These are phyloP conservation scores for Debaryomyces sp. DNA, from an alignment of 1,139 yeast genomes.

Conservation along the genomic window DNA sequence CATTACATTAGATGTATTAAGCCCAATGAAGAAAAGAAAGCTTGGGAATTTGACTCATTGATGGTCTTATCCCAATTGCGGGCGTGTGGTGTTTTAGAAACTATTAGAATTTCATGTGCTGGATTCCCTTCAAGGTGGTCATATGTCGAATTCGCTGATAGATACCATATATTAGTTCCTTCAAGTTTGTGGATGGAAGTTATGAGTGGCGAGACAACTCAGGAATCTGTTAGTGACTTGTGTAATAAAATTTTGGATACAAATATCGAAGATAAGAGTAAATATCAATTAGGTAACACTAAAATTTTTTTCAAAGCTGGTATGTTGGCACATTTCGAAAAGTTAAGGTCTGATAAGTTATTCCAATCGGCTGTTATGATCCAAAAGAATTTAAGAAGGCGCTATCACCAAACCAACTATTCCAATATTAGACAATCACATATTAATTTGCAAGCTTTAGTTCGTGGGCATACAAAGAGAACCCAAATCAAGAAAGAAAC, in stretches of 20 bases:
- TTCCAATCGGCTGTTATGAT: constrained; percentile 78
- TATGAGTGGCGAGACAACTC: constrained; percentile 56
- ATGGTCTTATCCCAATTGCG: constrained; percentile 95
- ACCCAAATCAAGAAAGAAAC: constrained; percentile 56
- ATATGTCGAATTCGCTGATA: constrained; percentile 87
- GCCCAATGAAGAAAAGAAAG: constrained; percentile 90
- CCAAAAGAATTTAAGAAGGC: constrained; percentile 81
- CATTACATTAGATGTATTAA: constrained; percentile 97
- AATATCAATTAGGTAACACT: constrained; percentile 85
- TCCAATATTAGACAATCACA: constrained; percentile 58
- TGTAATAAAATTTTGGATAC: constrained; percentile 68
- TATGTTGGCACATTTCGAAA: constrained; percentile 89
- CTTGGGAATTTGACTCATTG: constrained; percentile 95
- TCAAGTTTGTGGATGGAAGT: constrained; percentile 71
- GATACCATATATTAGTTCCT: constrained; percentile 81
- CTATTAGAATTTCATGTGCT: constrained; percentile 94
- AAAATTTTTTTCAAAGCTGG: constrained; percentile 97
- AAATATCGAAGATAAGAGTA: constrained; percentile 63
- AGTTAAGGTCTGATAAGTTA: constrained; percentile 77
- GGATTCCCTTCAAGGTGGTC: constrained; percentile 98
- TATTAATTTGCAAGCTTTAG: constrained; percentile 57
- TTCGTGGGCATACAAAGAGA: constrained; percentile 69
- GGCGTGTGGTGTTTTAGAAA: constrained; percentile 98
- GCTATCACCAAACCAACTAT: constrained; percentile 64
- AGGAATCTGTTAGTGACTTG: constrained; percentile 60